Conservation (phyloP, 306 rosid species). For the Vachellia collinsii region DNA sequence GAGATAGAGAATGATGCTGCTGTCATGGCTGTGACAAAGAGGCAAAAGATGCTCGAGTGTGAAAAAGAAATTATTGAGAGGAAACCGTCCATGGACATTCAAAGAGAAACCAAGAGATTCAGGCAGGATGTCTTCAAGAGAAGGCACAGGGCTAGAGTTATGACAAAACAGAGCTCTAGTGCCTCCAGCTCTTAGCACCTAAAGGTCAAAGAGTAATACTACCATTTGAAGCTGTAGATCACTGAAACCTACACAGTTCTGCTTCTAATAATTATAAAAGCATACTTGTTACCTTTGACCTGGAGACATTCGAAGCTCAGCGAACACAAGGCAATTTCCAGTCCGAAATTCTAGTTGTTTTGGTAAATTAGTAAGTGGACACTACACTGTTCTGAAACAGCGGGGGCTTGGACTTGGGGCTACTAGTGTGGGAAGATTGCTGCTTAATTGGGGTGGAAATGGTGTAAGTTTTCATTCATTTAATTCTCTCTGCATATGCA, state of each 20-base stretch:
- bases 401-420: not conserved
- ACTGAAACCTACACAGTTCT: conserved; percentile 19
- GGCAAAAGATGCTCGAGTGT: conserved; percentile 76
- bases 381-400: not conserved
- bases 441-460: conserved; percentile 10
- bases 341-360: conserved; percentile 17
- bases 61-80: conserved; percentile 81
- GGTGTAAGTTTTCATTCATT: not conserved
- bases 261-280: conserved; percentile 28
- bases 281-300: conserved; percentile 26
- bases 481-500: not conserved
- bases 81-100: conserved; percentile 79
- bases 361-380: conserved; percentile 22
- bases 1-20: conserved; percentile 62
- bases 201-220: not conserved
- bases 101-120: conserved; percentile 80
- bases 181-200: conserved; percentile 31
- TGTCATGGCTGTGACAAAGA: conserved; percentile 64
- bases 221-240: conserved; percentile 26
- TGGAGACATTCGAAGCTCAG: conserved; percentile 5
- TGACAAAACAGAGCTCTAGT: conserved; percentile 43
- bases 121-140: conserved; percentile 95
- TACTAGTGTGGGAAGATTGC: not conserved
- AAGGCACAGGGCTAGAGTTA: conserved; percentile 78
- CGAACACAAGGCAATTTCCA: conserved; percentile 11